phyloP scores from a whole-genome alignment of 768 basidiomycete genomes.

The Phaffia tasmanica region DNA sequence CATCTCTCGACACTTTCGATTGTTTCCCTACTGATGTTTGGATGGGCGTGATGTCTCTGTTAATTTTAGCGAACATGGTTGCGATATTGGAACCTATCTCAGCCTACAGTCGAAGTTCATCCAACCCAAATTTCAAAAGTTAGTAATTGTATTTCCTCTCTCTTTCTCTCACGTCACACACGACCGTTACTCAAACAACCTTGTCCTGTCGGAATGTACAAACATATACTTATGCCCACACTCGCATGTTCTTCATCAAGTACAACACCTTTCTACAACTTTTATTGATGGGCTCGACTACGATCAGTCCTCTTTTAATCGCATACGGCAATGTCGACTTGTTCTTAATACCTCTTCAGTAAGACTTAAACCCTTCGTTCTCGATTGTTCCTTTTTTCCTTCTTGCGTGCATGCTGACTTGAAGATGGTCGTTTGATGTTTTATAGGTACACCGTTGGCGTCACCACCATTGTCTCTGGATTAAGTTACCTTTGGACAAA shows the following conservation, averaged over 20 bases:
- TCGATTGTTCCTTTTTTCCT: constrained; percentile 1
- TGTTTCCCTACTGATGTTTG: neutral
- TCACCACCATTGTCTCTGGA: constrained; percentile 87
- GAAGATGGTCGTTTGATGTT: neutral
- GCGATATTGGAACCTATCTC: constrained; percentile 92
- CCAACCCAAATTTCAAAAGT: constrained; percentile 94
- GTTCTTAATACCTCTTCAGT: constrained; percentile 36
- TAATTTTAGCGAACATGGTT: constrained; percentile 65
- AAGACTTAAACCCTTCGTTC: constrained; percentile 12
- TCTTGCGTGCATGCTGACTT: neutral
- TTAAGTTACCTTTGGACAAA: constrained; percentile 38
- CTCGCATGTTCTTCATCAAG: constrained; percentile 39
- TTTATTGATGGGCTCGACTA: constrained; percentile 77
- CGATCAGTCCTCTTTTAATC: constrained; percentile 61
- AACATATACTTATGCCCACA: constrained; percentile 1
- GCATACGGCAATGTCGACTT: constrained; percentile 48
- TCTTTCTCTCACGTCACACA: neutral
- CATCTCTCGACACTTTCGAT: neutral
- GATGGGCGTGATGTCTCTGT: constrained; percentile 5
- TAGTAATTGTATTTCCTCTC: constrained; percentile 7
- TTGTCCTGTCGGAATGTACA: constrained; percentile 1
- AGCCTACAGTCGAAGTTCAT: constrained; percentile 87
- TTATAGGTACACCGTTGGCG: constrained; percentile 68
- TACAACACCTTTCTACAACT: constrained; percentile 89
- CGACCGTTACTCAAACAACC: neutral